phyloP scores from a whole-genome alignment of 2,329 filamentous ascomycete genomes.

The Alternaria ethzedia region DNA sequence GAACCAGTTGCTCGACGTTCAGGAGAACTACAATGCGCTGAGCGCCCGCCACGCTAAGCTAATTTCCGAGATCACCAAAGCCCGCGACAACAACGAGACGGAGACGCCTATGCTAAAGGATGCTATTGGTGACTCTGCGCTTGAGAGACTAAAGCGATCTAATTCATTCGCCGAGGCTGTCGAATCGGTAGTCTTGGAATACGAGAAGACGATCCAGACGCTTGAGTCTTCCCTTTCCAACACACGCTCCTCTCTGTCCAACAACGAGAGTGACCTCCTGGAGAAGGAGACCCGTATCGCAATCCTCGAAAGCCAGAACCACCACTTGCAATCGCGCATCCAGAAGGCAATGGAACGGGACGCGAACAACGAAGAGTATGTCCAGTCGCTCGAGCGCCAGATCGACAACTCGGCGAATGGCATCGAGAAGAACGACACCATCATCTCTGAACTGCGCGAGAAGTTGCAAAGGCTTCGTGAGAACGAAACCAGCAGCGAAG shows the following conservation, averaged over 20 bases:
- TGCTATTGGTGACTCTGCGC: constrained; percentile 75
- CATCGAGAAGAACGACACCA: constrained; percentile 88
- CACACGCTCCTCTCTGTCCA: constrained; percentile 82
- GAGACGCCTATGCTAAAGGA: constrained; percentile 67
- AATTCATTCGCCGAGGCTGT: constrained; percentile 96
- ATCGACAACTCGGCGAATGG: constrained; percentile 89
- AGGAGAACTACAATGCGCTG: constrained; percentile 92
- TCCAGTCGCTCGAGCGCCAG: constrained; percentile 88
- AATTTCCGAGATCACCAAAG: constrained; percentile 90
- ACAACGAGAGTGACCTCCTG: constrained; percentile 82
- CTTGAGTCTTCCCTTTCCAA: constrained; percentile 90
- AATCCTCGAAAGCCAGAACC: constrained; percentile 89
- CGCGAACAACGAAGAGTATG: constrained; percentile 87
- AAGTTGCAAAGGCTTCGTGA: constrained; percentile 88
- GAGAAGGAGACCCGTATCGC: constrained; percentile 95
- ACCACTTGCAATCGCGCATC: constrained; percentile 86
- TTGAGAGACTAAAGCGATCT: constrained; percentile 89
- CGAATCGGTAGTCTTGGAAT: constrained; percentile 94
- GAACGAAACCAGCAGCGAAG: constrained; percentile 88
- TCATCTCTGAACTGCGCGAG: constrained; percentile 86
- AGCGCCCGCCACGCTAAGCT: constrained; percentile 94
- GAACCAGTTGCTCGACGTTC: constrained; percentile 87
- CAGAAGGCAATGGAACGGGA: constrained; percentile 94
- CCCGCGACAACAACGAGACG: constrained; percentile 67
- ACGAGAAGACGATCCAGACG: constrained; percentile 96